Percentiles rank a stretch among this genome's conserved stretches.
Evolutionary conservation across 768 basidiomycete genomes (phyloP).

Genomic region (Russula sp.): DNA sequence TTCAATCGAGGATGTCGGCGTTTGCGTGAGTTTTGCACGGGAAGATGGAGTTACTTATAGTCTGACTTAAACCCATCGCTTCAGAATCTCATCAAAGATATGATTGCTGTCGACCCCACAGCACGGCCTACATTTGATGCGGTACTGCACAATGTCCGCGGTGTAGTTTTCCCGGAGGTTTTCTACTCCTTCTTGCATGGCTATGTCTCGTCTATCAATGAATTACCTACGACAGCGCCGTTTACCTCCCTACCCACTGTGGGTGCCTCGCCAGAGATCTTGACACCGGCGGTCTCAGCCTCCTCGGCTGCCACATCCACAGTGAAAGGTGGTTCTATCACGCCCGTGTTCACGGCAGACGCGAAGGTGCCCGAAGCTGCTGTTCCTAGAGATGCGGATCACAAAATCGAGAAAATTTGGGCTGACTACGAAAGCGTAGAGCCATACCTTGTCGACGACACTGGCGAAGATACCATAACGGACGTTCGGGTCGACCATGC

Average conservation of each 20-base stretch:
- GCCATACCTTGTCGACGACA: conserved; percentile 54
- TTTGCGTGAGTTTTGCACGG: conserved; percentile 54
- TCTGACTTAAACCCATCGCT: background rate
- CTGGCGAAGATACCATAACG: conserved; percentile 41
- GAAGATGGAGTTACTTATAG: conserved; percentile 10
- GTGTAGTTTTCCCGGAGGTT: conserved; percentile 79
- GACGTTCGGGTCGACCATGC: conserved; percentile 55
- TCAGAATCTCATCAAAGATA: conserved; percentile 81
- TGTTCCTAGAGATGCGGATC: conserved; percentile 79
- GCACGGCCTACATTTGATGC: conserved; percentile 78
- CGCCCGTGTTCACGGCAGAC: conserved; percentile 12
- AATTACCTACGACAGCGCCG: conserved; percentile 46
- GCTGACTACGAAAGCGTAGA: conserved; percentile 80
- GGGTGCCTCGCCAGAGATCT: background rate
- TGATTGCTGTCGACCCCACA: conserved; percentile 78
- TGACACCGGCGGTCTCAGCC: conserved; percentile 12
- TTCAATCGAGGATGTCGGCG: conserved; percentile 72
- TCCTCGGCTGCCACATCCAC: conserved; percentile 17
- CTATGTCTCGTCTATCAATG: conserved; percentile 77
- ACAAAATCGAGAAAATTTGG: conserved; percentile 78
- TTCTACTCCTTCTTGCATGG: conserved; percentile 95
- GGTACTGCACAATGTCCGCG: conserved; percentile 67
- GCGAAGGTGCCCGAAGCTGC: conserved; percentile 29
- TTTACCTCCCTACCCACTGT: conserved; percentile 27
- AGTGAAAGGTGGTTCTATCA: conserved; percentile 10